phyloP scores from a whole-genome alignment of 2,329 filamentous ascomycete genomes.

The Trichoderma brevicompactum region DNA sequence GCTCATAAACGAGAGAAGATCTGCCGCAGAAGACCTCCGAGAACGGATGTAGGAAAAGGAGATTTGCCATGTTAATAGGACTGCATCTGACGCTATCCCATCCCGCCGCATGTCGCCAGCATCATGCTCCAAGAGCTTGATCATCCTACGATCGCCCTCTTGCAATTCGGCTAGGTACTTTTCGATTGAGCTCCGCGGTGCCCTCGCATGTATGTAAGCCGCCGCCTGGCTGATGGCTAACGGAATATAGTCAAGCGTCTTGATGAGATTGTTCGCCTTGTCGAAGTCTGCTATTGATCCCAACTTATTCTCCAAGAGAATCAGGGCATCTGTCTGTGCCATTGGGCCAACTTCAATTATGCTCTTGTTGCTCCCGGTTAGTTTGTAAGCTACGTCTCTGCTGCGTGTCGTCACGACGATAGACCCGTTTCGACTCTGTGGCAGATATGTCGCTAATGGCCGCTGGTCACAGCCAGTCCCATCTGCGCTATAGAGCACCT shows the following conservation, averaged over 20 bases:
- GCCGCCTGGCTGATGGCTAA: constrained; percentile 3
- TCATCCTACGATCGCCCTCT: constrained; percentile 28
- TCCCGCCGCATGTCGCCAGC: constrained; percentile 8
- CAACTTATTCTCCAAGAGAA: not conserved
- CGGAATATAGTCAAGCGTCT: not conserved
- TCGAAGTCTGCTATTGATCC: not conserved
- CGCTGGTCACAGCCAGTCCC: not conserved
- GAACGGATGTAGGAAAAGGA: constrained; percentile 42
- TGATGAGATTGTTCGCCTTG: not conserved
- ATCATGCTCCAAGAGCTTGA: not conserved
- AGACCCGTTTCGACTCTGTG: constrained; percentile 38
- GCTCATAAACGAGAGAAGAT: constrained; percentile 53
- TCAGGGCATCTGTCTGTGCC: not conserved
- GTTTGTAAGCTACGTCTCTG: not conserved
- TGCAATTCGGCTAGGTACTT: not conserved
- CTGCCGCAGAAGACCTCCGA: constrained; percentile 42
- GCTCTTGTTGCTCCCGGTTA: not conserved
- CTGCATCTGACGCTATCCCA: not conserved
- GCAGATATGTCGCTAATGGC: constrained; percentile 10
- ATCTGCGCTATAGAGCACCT: not conserved
- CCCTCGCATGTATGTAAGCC: not conserved
- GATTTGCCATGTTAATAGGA: constrained; percentile 5
- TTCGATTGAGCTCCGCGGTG: not conserved
- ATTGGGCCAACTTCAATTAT: not conserved
- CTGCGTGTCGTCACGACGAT: constrained; percentile 39